Conservation (phyloP, 345 rosid genomes). For the Salix exigua region DNA sequence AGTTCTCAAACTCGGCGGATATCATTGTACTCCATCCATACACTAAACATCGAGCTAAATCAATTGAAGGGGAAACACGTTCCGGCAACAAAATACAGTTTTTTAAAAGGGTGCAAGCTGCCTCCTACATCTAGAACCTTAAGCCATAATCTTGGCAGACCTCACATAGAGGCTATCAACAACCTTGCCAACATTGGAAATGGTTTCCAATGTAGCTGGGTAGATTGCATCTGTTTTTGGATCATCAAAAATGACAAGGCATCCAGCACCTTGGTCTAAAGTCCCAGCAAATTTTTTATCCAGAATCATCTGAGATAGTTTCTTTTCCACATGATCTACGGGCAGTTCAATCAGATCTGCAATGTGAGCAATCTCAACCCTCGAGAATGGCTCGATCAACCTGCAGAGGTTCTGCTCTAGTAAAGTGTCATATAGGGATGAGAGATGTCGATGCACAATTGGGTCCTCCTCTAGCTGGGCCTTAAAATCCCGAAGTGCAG, state of each 20-base stretch:
- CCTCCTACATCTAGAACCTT: not conserved
- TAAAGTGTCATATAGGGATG: constrained; percentile 80
- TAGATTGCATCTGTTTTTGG: constrained; percentile 87
- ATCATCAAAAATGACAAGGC: constrained; percentile 84
- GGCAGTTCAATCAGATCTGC: constrained; percentile 81
- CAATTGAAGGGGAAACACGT: not conserved
- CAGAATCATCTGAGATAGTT: constrained; percentile 89
- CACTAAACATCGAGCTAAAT: not conserved
- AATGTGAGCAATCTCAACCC: constrained; percentile 82
- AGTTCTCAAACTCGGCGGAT: not conserved
- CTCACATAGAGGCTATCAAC: constrained; percentile 95
- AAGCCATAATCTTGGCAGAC: constrained; percentile 91
- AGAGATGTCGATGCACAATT: constrained; percentile 90
- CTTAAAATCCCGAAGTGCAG: constrained; percentile 66
- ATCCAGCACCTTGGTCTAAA: constrained; percentile 93
- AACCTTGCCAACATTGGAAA: constrained; percentile 83
- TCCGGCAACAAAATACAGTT: not conserved
- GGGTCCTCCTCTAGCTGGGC: constrained; percentile 95
- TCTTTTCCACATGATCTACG: constrained; percentile 79
- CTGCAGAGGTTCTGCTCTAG: constrained; percentile 90
- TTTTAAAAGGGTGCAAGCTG: not conserved
- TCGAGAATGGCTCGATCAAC: constrained; percentile 88
- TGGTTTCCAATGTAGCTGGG: constrained; percentile 81
- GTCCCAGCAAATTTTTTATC: constrained; percentile 98
- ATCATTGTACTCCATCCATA: not conserved